Base-by-base conservation (phyloP, 345 rosid species). In the Lepidium didymum region DNA sequence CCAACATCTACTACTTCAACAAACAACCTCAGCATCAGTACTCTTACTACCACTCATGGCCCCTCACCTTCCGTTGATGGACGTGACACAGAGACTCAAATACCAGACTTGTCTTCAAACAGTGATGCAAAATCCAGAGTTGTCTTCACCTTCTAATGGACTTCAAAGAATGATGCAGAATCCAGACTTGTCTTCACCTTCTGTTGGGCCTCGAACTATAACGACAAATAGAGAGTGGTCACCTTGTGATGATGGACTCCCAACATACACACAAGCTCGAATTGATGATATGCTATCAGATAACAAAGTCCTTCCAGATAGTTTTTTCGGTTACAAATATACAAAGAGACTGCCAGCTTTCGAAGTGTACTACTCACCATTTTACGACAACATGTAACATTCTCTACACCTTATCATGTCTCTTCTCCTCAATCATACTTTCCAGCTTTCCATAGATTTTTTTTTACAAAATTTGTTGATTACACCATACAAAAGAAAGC, bases 171-270 rank as follows among this genome's bases (percentile, higher is more conserved):
- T 64, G 59, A 49, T 3, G 14, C 60, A 1, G 3, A 13, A 45
- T 3, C 66, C 37, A 31, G 58, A 38, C 2, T 85, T 88, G 90
- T 72, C 81, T 6, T 15, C 56, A 36, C 89, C 90, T 18, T 83
- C 81, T 73, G 92, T 75, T 81, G 82, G 82, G 66, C 77, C 85
- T 49, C 6, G 42, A 49, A 64, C 70, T 3, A 10, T 49, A 46
- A 41, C 1, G 38, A 49, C 18, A 57, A 29, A 65, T 3, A 21
- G 13, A 65, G 71, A 65, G 1, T 92, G 98, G 96, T 81, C 82
- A 37, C 96, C 96, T 23, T 64, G 42, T 44, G 89, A 86, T 74
- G 96, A 92, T 81, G 83, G 82, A 66, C 79, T 86, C 64, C 75
- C 75, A 69, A 56, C 78, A 64, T n/a, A 64, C n/a, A 69, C 85